A percentile compares a stretch with the other conserved stretches of the same genome.
Evolutionary conservation across 768 basidiomycete genomes (phyloP).

Genomic region (Lactarius pseudohatsudake): DNA sequence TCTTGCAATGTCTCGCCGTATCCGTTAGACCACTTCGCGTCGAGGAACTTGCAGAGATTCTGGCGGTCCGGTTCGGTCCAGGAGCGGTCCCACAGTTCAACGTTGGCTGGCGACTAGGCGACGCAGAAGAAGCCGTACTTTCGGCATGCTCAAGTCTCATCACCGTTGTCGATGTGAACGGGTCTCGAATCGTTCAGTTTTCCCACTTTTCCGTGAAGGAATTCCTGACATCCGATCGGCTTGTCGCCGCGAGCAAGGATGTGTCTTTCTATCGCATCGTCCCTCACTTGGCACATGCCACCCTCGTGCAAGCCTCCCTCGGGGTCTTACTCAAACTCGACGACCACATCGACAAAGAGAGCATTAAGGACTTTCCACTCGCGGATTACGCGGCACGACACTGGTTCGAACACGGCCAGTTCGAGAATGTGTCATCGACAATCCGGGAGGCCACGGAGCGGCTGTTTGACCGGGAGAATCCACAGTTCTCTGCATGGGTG

Average conservation of each 20-base stretch:
- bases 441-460: neutral
- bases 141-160: conserved; percentile 9
- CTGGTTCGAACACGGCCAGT: conserved; percentile 1
- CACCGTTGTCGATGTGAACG: neutral
- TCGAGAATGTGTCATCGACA: neutral
- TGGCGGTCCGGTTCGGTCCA: neutral
- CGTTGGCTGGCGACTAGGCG: conserved; percentile 6
- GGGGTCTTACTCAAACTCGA: neutral
- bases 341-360: neutral
- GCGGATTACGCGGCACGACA: neutral
- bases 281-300: neutral
- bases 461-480: neutral
- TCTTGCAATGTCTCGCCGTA: conserved; percentile 13
- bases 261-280: conserved; percentile 6
- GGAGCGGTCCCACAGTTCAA: neutral
- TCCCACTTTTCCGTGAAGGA: conserved; percentile 16
- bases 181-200: conserved; percentile 6
- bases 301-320: conserved; percentile 1
- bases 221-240: conserved; percentile 10
- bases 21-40: conserved; percentile 10
- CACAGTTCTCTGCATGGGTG: neutral
- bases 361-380: neutral
- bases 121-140: neutral
- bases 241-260: neutral
- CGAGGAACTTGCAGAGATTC: conserved; percentile 9